A percentile compares a stretch with the other conserved stretches of the same genome.
Evolutionary conservation across 1,284 basidiomycete genomes (phyloP).

Genomic region (Clitocybe nebularis): DNA sequence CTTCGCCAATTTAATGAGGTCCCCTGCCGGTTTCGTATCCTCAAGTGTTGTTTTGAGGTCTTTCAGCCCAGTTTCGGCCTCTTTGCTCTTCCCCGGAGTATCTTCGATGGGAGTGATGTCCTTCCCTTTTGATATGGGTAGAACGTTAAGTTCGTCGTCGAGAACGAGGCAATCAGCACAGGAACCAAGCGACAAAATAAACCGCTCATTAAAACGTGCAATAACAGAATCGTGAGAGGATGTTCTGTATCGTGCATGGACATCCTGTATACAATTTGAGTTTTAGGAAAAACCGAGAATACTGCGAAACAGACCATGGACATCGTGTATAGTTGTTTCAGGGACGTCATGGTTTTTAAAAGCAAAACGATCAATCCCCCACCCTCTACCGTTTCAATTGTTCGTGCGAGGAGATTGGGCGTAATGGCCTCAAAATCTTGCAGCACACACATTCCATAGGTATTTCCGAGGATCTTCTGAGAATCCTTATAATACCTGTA

Average conservation of each 20-base stretch:
- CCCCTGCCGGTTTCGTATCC: constrained; percentile 86
- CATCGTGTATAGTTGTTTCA: constrained; percentile 94
- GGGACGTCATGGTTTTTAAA: constrained; percentile 92
- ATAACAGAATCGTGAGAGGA: constrained; percentile 87
- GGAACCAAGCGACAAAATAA: constrained; percentile 90
- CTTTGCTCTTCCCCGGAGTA: constrained; percentile 37
- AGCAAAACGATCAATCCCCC: constrained; percentile 92
- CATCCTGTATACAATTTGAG: constrained; percentile 59
- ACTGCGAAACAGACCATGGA: constrained; percentile 71
- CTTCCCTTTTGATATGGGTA: constrained; percentile 95
- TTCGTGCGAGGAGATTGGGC: constrained; percentile 93
- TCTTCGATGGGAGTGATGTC: constrained; percentile 77
- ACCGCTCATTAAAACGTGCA: constrained; percentile 97
- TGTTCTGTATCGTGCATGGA: constrained; percentile 90
- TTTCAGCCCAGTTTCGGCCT: constrained; percentile 67
- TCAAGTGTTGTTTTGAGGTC: constrained; percentile 79
- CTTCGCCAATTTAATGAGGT: constrained; percentile 88
- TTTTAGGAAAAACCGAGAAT: background rate
- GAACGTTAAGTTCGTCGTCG: constrained; percentile 97
- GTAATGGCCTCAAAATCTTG: constrained; percentile 99
- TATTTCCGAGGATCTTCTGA: constrained; percentile 94
- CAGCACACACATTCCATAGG: constrained; percentile 95
- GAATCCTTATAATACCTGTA: constrained; percentile 80
- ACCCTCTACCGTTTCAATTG: constrained; percentile 98
- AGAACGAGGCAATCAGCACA: constrained; percentile 90